phyloP scores from a whole-genome alignment of 192 early-diverging fungal species.

The Coemansia erecta region DNA sequence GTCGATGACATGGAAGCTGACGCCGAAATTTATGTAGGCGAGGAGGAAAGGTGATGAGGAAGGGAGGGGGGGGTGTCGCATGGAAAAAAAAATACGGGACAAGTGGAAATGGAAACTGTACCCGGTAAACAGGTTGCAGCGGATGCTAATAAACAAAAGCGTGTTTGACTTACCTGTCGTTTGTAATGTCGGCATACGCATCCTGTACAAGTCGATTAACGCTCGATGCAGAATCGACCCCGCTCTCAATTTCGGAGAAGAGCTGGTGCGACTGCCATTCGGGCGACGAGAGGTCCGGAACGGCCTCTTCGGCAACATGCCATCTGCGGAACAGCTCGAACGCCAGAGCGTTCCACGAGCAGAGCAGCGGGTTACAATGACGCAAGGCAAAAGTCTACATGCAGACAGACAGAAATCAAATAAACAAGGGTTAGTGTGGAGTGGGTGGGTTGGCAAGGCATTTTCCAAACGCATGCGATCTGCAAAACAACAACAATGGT shows the following conservation, averaged over 20 bases:
- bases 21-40: too few relatives aligned
- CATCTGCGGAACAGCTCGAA: slow-evolving; percentile 39
- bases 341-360: slow-evolving; percentile 38
- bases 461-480: slow-evolving; percentile 1
- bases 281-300: slow-evolving; percentile 35
- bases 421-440: neutral
- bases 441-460: neutral
- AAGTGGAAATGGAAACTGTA: too few relatives aligned
- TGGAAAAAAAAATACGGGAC: too few relatives aligned
- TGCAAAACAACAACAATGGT: slow-evolving; percentile 6
- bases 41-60: too few relatives aligned
- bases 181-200: slow-evolving; percentile 21
- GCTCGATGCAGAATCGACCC: neutral
- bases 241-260: slow-evolving; percentile 17
- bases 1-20: too few relatives aligned
- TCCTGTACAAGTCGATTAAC: slow-evolving; percentile 10
- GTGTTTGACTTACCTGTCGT: slow-evolving; percentile 43
- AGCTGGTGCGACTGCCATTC: slow-evolving; percentile 40
- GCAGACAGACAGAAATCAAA: slow-evolving; percentile 4
- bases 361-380: slow-evolving; percentile 42
- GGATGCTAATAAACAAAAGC: neutral
- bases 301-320: slow-evolving; percentile 35
- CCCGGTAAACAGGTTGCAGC: too few relatives aligned
- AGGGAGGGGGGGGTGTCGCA: too few relatives aligned
- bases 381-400: slow-evolving; percentile 34